Percentiles rank a stretch among this genome's conserved stretches.
Evolutionary conservation across 495 filamentous ascomycete genomes (phyloP).

Genomic region (Talaromyces borbonicus): DNA sequence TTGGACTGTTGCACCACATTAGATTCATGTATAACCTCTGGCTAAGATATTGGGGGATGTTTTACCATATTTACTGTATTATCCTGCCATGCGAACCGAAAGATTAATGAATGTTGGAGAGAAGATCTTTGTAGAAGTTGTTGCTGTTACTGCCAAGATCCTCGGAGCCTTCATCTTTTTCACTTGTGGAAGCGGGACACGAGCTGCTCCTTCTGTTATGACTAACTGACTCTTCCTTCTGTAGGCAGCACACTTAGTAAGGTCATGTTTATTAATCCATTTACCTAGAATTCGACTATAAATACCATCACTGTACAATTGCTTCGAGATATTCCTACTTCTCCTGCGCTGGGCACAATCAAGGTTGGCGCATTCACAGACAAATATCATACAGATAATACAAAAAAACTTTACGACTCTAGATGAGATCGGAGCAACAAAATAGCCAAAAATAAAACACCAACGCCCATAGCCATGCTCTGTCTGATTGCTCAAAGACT

Average conservation of each 20-base stretch:
- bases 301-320: no score
- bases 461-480: slow-evolving; percentile 6
- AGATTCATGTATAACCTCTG: background rate
- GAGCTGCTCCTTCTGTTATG: no score
- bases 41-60: no score
- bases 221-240: background rate
- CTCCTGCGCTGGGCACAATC: no score
- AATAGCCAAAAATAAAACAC: slow-evolving; percentile 4
- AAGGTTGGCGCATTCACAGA: no score
- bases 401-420: background rate
- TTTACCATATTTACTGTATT: no score
- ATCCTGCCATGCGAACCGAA: no score
- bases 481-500: background rate
- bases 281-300: no score
- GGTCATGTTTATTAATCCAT: background rate
- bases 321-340: no score
- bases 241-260: background rate
- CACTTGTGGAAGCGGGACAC: no score
- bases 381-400: slow-evolving; percentile 5
- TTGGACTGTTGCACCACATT: slow-evolving; percentile 58
- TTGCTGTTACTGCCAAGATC: background rate
- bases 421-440: slow-evolving; percentile 3
- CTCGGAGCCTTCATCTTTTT: no score
- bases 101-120: no score
- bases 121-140: background rate